Conservation (phyloP, 148 eudicot genomes). For the Camellia japonica region DNA sequence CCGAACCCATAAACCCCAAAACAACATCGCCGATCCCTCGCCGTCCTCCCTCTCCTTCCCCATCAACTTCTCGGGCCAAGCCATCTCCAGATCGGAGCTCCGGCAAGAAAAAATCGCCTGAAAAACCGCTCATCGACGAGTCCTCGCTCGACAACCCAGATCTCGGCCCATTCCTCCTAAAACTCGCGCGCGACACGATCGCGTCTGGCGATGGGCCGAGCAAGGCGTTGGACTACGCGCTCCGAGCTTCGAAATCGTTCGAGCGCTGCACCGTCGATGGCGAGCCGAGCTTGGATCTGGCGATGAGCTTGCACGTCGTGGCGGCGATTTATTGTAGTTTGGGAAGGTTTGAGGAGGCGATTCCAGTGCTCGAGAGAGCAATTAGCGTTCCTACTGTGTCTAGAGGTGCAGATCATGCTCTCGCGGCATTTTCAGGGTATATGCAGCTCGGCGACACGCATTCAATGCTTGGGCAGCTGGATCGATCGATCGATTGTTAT, state of each 20-base stretch:
- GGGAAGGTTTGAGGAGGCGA: slow-evolving; percentile 81
- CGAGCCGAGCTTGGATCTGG: slow-evolving; percentile 76
- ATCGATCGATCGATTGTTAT: slow-evolving; percentile 71
- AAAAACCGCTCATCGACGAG: slow-evolving; percentile 51
- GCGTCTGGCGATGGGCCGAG: slow-evolving; percentile 84
- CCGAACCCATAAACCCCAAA: slow-evolving; percentile 35
- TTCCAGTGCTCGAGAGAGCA: slow-evolving; percentile 80
- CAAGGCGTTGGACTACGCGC: slow-evolving; percentile 82
- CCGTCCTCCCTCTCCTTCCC: slow-evolving; percentile 76
- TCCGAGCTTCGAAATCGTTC: slow-evolving; percentile 77
- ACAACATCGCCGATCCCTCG: slow-evolving; percentile 46
- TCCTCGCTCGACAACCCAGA: slow-evolving; percentile 89
- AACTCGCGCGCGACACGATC: slow-evolving; percentile 79
- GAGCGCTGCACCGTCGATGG: slow-evolving; percentile 69
- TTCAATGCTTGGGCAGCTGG: slow-evolving; percentile 89
- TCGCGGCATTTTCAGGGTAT: slow-evolving; percentile 86
- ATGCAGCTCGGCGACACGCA: slow-evolving; percentile 97
- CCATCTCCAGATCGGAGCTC: slow-evolving; percentile 87
- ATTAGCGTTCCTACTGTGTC: slow-evolving; percentile 63
- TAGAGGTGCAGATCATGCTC: slow-evolving; percentile 78
- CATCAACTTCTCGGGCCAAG: slow-evolving; percentile 76
- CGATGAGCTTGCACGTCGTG: slow-evolving; percentile 85
- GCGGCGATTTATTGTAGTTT: slow-evolving; percentile 92
- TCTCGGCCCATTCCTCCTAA: slow-evolving; percentile 88
- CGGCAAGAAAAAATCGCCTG: slow-evolving; percentile 63